Conservation (phyloP, 2,329 filamentous ascomycete species). For the Diaporthe helianthi region DNA sequence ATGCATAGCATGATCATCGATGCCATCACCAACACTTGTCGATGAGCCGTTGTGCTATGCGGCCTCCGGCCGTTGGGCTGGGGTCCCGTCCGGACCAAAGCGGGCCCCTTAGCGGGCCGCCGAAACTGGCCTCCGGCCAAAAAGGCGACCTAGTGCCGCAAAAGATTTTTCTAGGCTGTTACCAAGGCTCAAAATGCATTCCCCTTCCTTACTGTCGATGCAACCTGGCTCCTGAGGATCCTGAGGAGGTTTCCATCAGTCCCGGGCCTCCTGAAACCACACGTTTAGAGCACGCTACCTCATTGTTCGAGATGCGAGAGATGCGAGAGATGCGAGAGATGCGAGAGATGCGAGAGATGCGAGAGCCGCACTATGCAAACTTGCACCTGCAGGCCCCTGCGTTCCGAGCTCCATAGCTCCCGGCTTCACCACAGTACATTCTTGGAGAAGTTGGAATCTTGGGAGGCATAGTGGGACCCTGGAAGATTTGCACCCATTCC, state of each 20-base stretch:
- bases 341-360: constrained; percentile 3
- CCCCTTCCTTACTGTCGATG: neutral
- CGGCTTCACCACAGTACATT: too few relatives aligned
- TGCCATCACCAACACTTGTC: constrained; percentile 11
- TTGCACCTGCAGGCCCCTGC: neutral
- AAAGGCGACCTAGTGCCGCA: constrained; percentile 22
- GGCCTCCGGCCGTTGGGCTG: constrained; percentile 24
- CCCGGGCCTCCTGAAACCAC: constrained; percentile 9
- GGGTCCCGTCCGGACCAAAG: constrained; percentile 15
- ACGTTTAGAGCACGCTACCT: neutral
- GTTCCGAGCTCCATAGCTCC: neutral
- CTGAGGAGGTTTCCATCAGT: neutral
- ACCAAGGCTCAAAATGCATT: constrained; percentile 25
- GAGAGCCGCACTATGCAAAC: neutral
- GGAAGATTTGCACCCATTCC: neutral
- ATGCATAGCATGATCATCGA: constrained; percentile 21
- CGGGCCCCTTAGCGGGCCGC: constrained; percentile 23
- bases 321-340: too few relatives aligned
- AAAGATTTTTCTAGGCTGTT: constrained; percentile 29
- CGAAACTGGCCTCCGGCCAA: constrained; percentile 13
- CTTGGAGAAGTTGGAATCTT: neutral
- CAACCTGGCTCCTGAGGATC: neutral
- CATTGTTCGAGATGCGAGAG: constrained; percentile 16
- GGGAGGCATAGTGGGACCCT: neutral
- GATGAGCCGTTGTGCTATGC: constrained; percentile 17